Base-by-base conservation (phyloP, 2,329 filamentous ascomycete species). In the Trichoderma arundinaceum region DNA sequence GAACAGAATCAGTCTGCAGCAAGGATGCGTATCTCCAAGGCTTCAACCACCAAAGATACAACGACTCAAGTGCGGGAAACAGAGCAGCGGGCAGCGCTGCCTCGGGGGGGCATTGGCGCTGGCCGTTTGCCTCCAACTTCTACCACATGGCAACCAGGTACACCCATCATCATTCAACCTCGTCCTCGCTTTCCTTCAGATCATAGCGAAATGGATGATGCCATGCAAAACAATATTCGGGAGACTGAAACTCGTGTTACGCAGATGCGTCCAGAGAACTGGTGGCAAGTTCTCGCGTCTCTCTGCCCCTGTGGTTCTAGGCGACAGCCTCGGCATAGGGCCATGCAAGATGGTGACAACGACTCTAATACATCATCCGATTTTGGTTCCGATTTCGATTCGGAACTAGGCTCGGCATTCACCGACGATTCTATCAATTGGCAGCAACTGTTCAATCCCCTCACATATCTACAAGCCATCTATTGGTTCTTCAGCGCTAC, bases 401-500 rank as follows among this genome's bases (percentile, higher is more conserved):
- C 71, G 8, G 65, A 71, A 32, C 66, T 67, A 0, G 67, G 68
- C 38, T 62, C 59, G 0, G 65, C 69, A 2, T 19, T 67, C 13
- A 68, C 65, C 15, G 63, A 68, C 7, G 67, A 38, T 1, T 53
- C 49, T 13, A 65, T 72, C 39, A 74, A 73, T 69, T 70, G 70
- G 68, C 70, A 70, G 19, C 70, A 70, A 17, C 66, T 77, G 2
- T 54, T 77, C 4, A 72, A 77, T 33, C 77, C 76, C 0, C 68
- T 71, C 64, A 77, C 74, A 5, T 78, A 78, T 35, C 6, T 77
- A 1, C 63, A 72, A 17, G 68, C 69, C 4, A 12, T 74, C 15
- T 66, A 65, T 15, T 75, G 73, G 72, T 7, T 72, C 6, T 44
- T 73, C 13, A 69, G 71, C 15, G 54, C 48, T 15, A 54, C 68